Base-by-base conservation (phyloP, 345 rosid species). In the Pugionium dolabratum region DNA sequence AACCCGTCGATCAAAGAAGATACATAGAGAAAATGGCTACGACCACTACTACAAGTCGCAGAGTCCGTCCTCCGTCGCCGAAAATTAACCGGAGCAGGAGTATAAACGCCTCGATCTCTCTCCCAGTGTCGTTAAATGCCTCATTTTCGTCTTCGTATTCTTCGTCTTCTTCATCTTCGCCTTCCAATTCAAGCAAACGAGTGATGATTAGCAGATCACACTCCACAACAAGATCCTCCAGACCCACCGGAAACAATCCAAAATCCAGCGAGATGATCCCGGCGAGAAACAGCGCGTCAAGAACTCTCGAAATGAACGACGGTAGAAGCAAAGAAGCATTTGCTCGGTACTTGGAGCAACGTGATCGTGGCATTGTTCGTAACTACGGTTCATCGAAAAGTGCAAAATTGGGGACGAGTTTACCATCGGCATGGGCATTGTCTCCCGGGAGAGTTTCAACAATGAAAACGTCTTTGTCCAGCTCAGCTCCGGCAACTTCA, bases 381-480 rank as follows among this genome's bases (percentile, higher is more conserved):
- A 68, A 54, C 51, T 42, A 52, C 9, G 35, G 54, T 1, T 46
- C 54, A 25, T 44, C 77, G 1, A 76, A 64, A 73, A 82, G 71
- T 42, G 49, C 54, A 2, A 78, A 67, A 66, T 34, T 81, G 0
- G 73, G 77, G 5, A 55, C 74, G 6, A 68, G 41, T 25, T 79
- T 88, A 9, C 81, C 88, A 1, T 91, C 94, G 1, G 91, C 98
- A 4, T 87, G 95, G 98, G 88, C 88, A 3, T 74, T 86, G 62
- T 90, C 93, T 1, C 87, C 89, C 0, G 95, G 93, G n/a, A 76
- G 93, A 47, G 50, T 51, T 69, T 49, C 64, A 1, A 69, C 56
- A 30, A 27, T 35, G 66, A 66, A 60, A 32, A 37, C 40, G 7
- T 5, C 50, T 52, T 7, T 32, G 4, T 59, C 72, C n/a, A 49